Conservation (phyloP, 1,284 basidiomycete species). For the Takashimella tepidaria region DNA sequence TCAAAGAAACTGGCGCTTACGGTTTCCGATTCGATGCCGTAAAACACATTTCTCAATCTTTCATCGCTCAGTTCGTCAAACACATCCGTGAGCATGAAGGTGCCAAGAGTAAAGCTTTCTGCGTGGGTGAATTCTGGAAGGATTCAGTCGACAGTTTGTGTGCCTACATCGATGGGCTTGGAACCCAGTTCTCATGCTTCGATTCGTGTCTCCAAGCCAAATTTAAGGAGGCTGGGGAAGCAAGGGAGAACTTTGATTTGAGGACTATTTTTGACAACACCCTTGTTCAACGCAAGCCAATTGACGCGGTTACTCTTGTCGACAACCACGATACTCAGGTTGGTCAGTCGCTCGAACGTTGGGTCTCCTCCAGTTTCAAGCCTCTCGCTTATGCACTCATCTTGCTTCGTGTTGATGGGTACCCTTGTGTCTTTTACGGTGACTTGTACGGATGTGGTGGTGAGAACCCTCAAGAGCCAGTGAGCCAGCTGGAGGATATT, state of each 20-base stretch:
- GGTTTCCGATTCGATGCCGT: slow-evolving; percentile 87
- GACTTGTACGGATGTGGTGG: slow-evolving; percentile 61
- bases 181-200: slow-evolving; percentile 56
- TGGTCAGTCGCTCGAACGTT: slow-evolving; percentile 54
- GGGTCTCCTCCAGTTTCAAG: slow-evolving; percentile 55
- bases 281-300: slow-evolving; percentile 53
- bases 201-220: slow-evolving; percentile 54
- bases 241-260: slow-evolving; percentile 52
- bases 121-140: slow-evolving; percentile 56
- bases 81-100: slow-evolving; percentile 50
- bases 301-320: slow-evolving; percentile 58
- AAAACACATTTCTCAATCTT: slow-evolving; percentile 54
- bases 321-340: slow-evolving; percentile 56
- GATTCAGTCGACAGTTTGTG: slow-evolving; percentile 44
- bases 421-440: slow-evolving; percentile 92
- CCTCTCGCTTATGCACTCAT: slow-evolving; percentile 74
- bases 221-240: slow-evolving; percentile 52
- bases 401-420: slow-evolving; percentile 72
- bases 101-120: slow-evolving; percentile 48
- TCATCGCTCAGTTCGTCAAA: slow-evolving; percentile 55
- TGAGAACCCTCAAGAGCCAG: slow-evolving; percentile 50
- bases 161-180: slow-evolving; percentile 46
- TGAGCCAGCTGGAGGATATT: slow-evolving; percentile 52
- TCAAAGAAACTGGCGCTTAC: slow-evolving; percentile 67
- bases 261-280: slow-evolving; percentile 56